Evolutionary conservation across 352 stramenopile genomes (phyloP).

Genomic region (Blastocystis sp.): DNA sequence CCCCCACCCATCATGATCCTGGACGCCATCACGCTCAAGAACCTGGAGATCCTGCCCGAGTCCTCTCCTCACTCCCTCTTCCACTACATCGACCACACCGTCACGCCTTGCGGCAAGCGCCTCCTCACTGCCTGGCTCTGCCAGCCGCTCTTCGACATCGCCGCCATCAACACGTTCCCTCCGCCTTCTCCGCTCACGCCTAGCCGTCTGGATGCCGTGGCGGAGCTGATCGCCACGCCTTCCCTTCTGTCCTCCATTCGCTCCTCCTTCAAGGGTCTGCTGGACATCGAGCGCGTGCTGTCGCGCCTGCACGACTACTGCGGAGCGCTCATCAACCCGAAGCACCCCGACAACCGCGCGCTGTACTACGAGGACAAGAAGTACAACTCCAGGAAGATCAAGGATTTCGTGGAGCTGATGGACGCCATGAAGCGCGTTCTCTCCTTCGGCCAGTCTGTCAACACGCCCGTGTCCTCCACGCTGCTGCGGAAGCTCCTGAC

Average conservation of each 20-base stretch:
- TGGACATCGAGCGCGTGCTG: slow-evolving; percentile 91
- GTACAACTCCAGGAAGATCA: slow-evolving; percentile 94
- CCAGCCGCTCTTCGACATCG: slow-evolving; percentile 87
- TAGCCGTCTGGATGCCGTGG: slow-evolving; percentile 87
- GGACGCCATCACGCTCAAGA: slow-evolving; percentile 91
- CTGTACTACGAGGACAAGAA: slow-evolving; percentile 94
- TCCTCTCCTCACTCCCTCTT: slow-evolving; percentile 85
- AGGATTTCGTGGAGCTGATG: slow-evolving; percentile 84
- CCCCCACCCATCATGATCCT: slow-evolving; percentile 78
- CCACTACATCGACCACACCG: slow-evolving; percentile 81
- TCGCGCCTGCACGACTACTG: slow-evolving; percentile 91
- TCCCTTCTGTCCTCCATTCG: slow-evolving; percentile 72
- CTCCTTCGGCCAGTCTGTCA: slow-evolving; percentile 81
- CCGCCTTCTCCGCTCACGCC: not conserved
- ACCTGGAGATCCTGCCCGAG: slow-evolving; percentile 89
- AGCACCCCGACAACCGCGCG: slow-evolving; percentile 88
- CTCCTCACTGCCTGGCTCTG: slow-evolving; percentile 93
- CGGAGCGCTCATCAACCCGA: slow-evolving; percentile 74
- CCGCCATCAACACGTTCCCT: slow-evolving; percentile 83
- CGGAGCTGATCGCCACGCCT: slow-evolving; percentile 81
- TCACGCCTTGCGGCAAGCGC: slow-evolving; percentile 88
- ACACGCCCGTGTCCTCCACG: slow-evolving; percentile 71
- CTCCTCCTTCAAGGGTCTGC: slow-evolving; percentile 73
- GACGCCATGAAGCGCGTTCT: slow-evolving; percentile 82
- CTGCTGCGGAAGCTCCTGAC: slow-evolving; percentile 73